Base-by-base conservation (phyloP, 2,329 filamentous ascomycete species). In the Apiospora pterosperma region DNA sequence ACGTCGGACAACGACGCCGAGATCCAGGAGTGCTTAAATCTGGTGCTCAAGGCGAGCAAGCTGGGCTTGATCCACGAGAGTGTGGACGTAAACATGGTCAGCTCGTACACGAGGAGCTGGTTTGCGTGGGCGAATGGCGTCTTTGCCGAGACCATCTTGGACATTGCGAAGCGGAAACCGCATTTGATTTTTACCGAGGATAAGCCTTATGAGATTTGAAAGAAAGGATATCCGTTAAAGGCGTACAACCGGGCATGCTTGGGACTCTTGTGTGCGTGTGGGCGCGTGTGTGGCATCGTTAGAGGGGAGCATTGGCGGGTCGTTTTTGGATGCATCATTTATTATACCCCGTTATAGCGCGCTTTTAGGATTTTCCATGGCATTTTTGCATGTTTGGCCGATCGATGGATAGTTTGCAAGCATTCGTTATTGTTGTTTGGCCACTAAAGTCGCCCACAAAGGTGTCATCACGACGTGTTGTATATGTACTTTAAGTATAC, bases 101-200 rank as follows among this genome's bases (percentile, higher is more conserved):
- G 69, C n/a, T 79, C 81, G 25, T 98, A 96, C 76, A 97, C 95
- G 1, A 84, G 93, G 68, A 93, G 91, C 73, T 98, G 95, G 95
- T 98, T 98, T 76, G 93, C 95, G 2, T 98, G 94, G 96, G 96
- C 96, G 12, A 99, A 99, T 71, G 96, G 93, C 0, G 93, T 99
- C 12, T 98, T 97, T 78, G 93, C 95, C 16, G 90, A 93, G 76
- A 97, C 94, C 0, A 92, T 99, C 58, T 80, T 99, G 62, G 93
- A 97, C 80, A 76, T 99, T 62, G 96, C 94, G 1, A 90, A 90
- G 77, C 83, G 95, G 75, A 97, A 97, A 77, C 96, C 96, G 4
- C 87, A 97, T 77, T 76, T 98, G 70, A 84, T 98, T 42, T 97
- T 97, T 76, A 90, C 88, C 16, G 78, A 86, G 0, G 83, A 82